Evolutionary conservation across 202 grass and related monocot genomes (phyloP).

Genomic region (Zizania palustris): DNA sequence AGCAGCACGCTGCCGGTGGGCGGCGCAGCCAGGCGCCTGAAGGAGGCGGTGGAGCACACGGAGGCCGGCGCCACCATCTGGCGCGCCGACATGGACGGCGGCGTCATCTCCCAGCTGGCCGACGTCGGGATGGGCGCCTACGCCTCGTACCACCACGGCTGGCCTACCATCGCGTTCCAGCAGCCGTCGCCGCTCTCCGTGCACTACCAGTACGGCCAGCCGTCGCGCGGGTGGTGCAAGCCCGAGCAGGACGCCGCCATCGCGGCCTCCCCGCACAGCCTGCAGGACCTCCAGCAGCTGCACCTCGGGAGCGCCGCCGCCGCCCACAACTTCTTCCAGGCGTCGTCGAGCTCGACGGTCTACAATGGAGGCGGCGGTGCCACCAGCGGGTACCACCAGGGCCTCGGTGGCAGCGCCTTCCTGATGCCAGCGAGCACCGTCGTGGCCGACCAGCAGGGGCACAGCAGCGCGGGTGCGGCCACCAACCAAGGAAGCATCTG

Average conservation of each 20-base stretch:
- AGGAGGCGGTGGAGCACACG: conserved; percentile 65
- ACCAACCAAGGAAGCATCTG: conserved; percentile 59
- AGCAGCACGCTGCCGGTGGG: conserved; percentile 76
- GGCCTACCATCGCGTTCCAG: conserved; percentile 77
- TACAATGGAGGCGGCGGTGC: conserved; percentile 40
- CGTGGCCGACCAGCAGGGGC: conserved; percentile 54
- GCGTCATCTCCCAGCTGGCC: conserved; percentile 49
- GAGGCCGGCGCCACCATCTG: conserved; percentile 56
- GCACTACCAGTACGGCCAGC: conserved; percentile 70
- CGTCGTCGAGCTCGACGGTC: conserved; percentile 50
- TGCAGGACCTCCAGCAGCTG: conserved; percentile 68
- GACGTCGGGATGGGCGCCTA: conserved; percentile 51
- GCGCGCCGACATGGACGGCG: conserved; percentile 50
- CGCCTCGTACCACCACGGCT: conserved; percentile 59
- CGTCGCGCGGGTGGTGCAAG: conserved; percentile 69
- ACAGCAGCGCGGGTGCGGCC: conserved; percentile 54
- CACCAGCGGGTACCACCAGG: conserved; percentile 53
- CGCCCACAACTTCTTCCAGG: conserved; percentile 71
- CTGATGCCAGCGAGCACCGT: conserved; percentile 52
- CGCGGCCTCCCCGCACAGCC: conserved; percentile 43
- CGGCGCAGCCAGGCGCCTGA: conserved; percentile 70
- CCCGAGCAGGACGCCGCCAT: conserved; percentile 65
- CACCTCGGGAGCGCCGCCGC: conserved; percentile 54
- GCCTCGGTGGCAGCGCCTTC: conserved; percentile 41
- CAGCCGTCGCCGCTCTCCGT: conserved; percentile 66